These are phyloP conservation scores for Wickerhamiella allomyrinae DNA, from an alignment of 805 yeast genomes.

Conservation along the genomic window DNA sequence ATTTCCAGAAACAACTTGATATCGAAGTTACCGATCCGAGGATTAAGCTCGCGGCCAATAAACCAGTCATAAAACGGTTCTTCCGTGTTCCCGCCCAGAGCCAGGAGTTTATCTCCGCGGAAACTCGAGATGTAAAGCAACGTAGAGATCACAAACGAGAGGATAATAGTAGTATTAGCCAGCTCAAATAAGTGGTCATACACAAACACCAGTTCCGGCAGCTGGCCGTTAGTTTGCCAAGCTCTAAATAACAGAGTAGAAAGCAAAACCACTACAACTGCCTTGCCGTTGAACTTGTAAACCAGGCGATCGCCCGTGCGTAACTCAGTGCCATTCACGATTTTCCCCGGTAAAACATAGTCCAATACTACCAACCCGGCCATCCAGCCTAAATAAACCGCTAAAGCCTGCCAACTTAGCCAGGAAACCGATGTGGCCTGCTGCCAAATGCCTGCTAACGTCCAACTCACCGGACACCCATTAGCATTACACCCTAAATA, in stretches of 20 bases:
- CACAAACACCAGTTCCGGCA: conserved; percentile 71
- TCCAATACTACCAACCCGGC: conserved; percentile 49
- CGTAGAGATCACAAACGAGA: conserved; percentile 47
- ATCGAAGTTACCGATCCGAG: conserved; percentile 73
- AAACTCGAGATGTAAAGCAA: conserved; percentile 59
- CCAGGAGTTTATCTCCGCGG: conserved; percentile 46
- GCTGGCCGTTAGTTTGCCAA: conserved; percentile 33
- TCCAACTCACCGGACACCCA: conserved; percentile 21
- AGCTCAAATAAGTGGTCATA: conserved; percentile 56
- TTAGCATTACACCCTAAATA: conserved; percentile 46
- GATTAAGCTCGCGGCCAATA: conserved; percentile 91
- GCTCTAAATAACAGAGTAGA: conserved; percentile 37
- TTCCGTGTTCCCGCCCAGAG: conserved; percentile 77
- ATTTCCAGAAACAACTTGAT: conserved; percentile 85
- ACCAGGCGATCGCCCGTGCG: conserved; percentile 60
- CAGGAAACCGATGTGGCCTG: conserved; percentile 12
- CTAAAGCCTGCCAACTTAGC: conserved; percentile 34
- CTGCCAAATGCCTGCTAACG: conserved; percentile 8
- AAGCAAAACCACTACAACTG: conserved; percentile 32
- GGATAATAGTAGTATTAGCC: conserved; percentile 45
- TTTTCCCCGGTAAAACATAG: conserved; percentile 48
- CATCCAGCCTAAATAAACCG: conserved; percentile 62
- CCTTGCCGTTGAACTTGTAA: conserved; percentile 73
- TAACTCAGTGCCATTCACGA: conserved; percentile 47
- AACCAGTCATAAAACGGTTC: conserved; percentile 78